Evolutionary conservation across 768 basidiomycete species (phyloP), one percentile per base, ranked within the genome.

Genomic region (Lyophyllum atratum): DNA sequence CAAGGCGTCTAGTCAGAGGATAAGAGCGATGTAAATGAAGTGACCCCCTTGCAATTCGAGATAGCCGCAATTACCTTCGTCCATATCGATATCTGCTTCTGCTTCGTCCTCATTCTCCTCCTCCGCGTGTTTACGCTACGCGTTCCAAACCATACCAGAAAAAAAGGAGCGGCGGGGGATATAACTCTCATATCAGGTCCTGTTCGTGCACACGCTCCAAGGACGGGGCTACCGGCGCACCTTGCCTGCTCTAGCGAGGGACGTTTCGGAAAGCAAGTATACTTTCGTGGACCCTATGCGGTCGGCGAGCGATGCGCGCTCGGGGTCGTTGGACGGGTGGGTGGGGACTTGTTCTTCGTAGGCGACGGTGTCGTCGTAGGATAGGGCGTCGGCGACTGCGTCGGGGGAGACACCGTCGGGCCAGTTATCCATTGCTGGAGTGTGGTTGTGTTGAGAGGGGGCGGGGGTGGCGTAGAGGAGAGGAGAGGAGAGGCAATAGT

Each of bases 281-380:
- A 92, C 83, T 71, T 89, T 91, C 47, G 81, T 80, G 49, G 64
- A 81, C 46, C 90, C 82, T 43, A 92, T 92, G n/a, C 91, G 83
- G 56, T 82, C 78, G 15, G 84, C 86, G 29, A 91, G 75, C 19
- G 76, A 78, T 31, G 71, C 65, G 31, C 69, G 65, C 46, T 67
- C 70, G 31, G 70, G 64, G 25, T 64, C 66, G 21, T 67, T 69
- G 7, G 70, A 55, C 12, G 62, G 60, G 22, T 72, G 62, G 7
- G 74, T 69, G 15, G 80, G 74, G 14, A 80, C 55, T 66, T 86
- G 85, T 55, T 83, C 82, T 61, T 87, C 86, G 59, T 86, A 84
- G 0, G 81, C 74, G 7, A 80, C 65, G 9, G 74, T 72, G 43
- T 85, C 80, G 58, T 87, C 82, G 62, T 87, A 84, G 3, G 85